Percentiles rank a stretch among this genome's conserved stretches.
phyloP scores from a whole-genome alignment of 768 basidiomycete genomes.

The Sarcodon aspratus region DNA sequence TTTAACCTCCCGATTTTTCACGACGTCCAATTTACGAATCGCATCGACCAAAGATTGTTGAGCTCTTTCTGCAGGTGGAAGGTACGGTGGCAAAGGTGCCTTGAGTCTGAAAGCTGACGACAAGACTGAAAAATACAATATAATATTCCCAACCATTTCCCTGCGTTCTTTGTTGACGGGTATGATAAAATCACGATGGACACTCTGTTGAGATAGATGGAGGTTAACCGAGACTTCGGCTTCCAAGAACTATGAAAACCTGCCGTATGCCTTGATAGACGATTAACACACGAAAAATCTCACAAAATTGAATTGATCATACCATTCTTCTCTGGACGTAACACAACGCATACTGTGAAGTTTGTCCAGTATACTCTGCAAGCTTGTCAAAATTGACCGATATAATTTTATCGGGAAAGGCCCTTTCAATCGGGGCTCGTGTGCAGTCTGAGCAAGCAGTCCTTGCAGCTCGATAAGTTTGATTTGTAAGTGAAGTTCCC shows the following conservation, averaged over 20 bases:
- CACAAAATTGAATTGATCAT: conserved; percentile 13
- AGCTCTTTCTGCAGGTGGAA: conserved; percentile 86
- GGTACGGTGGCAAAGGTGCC: conserved; percentile 89
- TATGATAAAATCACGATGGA: conserved; percentile 78
- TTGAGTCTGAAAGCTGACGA: conserved; percentile 76
- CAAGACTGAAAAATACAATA: conserved; percentile 77
- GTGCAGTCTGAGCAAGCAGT: conserved; percentile 78
- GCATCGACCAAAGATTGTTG: conserved; percentile 75
- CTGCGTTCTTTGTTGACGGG: conserved; percentile 84
- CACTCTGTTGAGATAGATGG: conserved; percentile 36
- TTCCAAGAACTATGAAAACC: conserved; percentile 11
- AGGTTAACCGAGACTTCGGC: not conserved
- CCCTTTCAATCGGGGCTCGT: conserved; percentile 92
- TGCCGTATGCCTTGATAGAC: conserved; percentile 54
- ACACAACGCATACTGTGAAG: conserved; percentile 96
- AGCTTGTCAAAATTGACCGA: conserved; percentile 66
- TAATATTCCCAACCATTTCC: conserved; percentile 93
- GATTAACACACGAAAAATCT: conserved; percentile 1
- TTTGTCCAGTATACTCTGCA: conserved; percentile 80
- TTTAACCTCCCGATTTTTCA: conserved; percentile 71
- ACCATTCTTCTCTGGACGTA: conserved; percentile 95
- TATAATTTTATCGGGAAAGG: conserved; percentile 87
- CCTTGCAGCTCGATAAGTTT: conserved; percentile 80
- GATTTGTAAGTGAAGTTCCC: conserved; percentile 93
- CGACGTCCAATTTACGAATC: conserved; percentile 77